These are phyloP conservation scores for Apiotrichum porosum DNA, from an alignment of 1,284 basidiomycete species.

Conservation along the genomic window DNA sequence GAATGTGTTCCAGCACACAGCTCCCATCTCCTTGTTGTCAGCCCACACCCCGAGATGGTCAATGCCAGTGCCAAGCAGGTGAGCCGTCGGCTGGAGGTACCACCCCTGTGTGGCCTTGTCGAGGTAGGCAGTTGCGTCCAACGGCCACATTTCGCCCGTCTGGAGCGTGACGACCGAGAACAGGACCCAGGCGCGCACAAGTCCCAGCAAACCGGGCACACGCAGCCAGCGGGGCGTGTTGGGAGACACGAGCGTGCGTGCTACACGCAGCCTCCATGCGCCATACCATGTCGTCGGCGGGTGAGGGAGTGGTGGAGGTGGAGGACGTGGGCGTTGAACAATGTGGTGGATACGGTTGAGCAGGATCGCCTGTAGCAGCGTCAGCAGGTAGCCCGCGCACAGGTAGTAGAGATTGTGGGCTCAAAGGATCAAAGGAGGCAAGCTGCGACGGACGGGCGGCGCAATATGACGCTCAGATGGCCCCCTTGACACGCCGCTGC, in stretches of 20 bases:
- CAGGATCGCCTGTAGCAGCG: constrained; percentile 36
- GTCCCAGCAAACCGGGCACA: constrained; percentile 34
- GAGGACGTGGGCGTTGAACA: constrained; percentile 36
- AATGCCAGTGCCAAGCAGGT: neutral
- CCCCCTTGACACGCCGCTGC: neutral
- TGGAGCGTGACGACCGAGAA: constrained; percentile 41
- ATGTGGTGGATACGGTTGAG: constrained; percentile 47
- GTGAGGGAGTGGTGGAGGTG: constrained; percentile 27
- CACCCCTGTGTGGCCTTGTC: neutral
- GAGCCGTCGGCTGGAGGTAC: neutral
- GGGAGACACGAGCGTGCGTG: constrained; percentile 25
- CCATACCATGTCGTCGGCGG: constrained; percentile 12
- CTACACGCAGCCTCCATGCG: constrained; percentile 2
- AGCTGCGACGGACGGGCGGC: too few relatives aligned
- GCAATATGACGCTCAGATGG: neutral
- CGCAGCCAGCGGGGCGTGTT: constrained; percentile 31
- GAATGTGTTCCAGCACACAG: constrained; percentile 46
- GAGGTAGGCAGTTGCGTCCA: neutral
- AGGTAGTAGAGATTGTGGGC: too few relatives aligned
- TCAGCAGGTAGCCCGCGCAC: too few relatives aligned
- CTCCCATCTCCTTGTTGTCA: constrained; percentile 37
- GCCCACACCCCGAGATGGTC: constrained; percentile 30
- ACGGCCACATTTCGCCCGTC: constrained; percentile 37
- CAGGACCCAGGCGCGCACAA: constrained; percentile 36
- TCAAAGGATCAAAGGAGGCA: too few relatives aligned